Conservation (phyloP, 768 basidiomycete species). For the Guyanaporus albipodus region DNA sequence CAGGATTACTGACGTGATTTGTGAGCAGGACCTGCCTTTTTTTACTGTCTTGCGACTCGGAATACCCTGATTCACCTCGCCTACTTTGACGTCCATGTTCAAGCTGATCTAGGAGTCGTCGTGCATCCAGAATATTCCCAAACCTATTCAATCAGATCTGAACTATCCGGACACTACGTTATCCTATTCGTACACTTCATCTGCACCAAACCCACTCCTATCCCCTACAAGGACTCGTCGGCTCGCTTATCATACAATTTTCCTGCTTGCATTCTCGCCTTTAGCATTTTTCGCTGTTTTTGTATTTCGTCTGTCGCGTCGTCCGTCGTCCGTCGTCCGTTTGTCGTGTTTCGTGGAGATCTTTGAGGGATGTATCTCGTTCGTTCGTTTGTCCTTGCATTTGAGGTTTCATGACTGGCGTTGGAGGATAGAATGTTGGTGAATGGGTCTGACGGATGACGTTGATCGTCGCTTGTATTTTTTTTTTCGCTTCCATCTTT, state of each 20-base stretch:
- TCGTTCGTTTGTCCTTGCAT: slow-evolving; percentile 3
- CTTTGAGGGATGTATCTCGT: slow-evolving; percentile 3
- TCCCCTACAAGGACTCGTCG: slow-evolving; percentile 22
- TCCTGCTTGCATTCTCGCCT: slow-evolving; percentile 26
- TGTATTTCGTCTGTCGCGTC: slow-evolving; percentile 12
- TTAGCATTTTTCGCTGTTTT: slow-evolving; percentile 13
- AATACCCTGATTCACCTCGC: slow-evolving; percentile 5
- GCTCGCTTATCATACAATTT: slow-evolving; percentile 29
- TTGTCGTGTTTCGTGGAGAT: slow-evolving; percentile 3
- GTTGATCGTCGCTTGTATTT: slow-evolving; percentile 20
- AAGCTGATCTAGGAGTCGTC: slow-evolving; percentile 24
- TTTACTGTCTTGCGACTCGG: not conserved
- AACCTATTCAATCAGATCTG: slow-evolving; percentile 15
- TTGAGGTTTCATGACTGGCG: not conserved
- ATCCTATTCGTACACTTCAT: slow-evolving; percentile 23
- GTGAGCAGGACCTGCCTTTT: slow-evolving; percentile 3
- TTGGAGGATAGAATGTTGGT: not conserved
- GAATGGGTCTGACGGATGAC: slow-evolving; percentile 10
- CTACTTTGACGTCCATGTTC: slow-evolving; percentile 6
- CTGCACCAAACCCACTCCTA: slow-evolving; percentile 19
- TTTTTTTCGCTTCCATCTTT: not conserved
- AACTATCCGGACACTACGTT: slow-evolving; percentile 21
- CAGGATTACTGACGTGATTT: slow-evolving; percentile 4
- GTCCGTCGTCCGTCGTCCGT: slow-evolving; percentile 4
- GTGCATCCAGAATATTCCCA: slow-evolving; percentile 26